Conservation (phyloP, 768 basidiomycete species). For the Dacryopinax primogenitus region DNA sequence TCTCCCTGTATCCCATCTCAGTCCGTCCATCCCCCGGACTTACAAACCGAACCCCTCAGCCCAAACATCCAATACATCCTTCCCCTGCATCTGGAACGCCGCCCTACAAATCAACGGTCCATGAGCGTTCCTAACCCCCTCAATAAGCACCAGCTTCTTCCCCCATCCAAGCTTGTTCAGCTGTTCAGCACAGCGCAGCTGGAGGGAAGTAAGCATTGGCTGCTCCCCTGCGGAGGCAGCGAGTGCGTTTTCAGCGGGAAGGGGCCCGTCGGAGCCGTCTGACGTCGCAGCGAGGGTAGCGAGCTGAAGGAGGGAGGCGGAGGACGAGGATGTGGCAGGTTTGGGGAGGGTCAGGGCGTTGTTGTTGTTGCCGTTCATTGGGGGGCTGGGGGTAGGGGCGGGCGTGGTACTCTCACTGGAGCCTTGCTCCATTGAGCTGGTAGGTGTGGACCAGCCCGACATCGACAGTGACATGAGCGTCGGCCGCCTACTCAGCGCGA, state of each 20-base stretch:
- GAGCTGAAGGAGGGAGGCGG: neutral
- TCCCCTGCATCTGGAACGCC: slow-evolving; percentile 44
- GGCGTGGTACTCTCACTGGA: slow-evolving; percentile 27
- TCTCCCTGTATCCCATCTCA: too few relatives aligned
- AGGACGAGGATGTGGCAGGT: neutral
- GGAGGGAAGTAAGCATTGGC: slow-evolving; percentile 39
- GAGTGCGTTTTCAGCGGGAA: slow-evolving; percentile 23
- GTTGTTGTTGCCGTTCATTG: slow-evolving; percentile 7
- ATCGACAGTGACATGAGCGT: neutral
- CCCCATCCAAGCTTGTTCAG: slow-evolving; percentile 59
- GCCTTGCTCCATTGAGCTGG: neutral
- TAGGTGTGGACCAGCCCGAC: neutral
- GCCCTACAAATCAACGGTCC: slow-evolving; percentile 60
- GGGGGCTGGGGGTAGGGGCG: slow-evolving; percentile 9
- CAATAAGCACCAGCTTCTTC: slow-evolving; percentile 59
- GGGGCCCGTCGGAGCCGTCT: slow-evolving; percentile 1
- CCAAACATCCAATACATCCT: slow-evolving; percentile 59
- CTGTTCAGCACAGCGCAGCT: slow-evolving; percentile 42
- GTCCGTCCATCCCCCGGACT: neutral
- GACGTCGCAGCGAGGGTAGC: slow-evolving; percentile 1
- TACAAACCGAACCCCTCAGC: slow-evolving; percentile 39
- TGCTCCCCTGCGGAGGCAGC: slow-evolving; percentile 22
- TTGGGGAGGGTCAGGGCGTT: too few relatives aligned
- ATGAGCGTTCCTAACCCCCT: slow-evolving; percentile 49
- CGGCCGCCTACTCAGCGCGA: neutral